Conservation (phyloP, 768 basidiomycete species). For the Lanmaoa rubissima region DNA sequence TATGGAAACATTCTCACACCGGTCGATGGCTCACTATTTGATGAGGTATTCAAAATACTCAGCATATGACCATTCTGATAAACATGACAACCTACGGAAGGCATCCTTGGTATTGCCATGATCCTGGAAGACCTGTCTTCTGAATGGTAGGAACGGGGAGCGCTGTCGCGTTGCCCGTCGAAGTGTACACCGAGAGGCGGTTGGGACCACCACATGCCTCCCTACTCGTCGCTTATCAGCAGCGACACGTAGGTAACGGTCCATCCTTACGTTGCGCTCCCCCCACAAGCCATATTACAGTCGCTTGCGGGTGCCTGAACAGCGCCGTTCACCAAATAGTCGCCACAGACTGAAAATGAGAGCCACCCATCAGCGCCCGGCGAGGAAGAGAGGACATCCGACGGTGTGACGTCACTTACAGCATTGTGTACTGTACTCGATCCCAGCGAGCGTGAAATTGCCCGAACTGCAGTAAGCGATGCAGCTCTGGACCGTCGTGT, state of each 20-base stretch:
- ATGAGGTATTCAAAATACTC: not conserved
- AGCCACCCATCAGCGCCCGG: not conserved
- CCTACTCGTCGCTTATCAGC: constrained; percentile 30
- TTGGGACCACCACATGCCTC: constrained; percentile 74
- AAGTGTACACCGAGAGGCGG: constrained; percentile 67
- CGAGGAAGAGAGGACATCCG: not conserved
- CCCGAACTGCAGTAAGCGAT: constrained; percentile 52
- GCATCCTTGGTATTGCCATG: constrained; percentile 68
- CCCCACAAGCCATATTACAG: constrained; percentile 76
- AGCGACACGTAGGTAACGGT: no score
- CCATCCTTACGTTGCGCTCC: constrained; percentile 50
- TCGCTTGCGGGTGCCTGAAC: constrained; percentile 43
- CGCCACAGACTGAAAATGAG: constrained; percentile 60
- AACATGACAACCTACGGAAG: constrained; percentile 44
- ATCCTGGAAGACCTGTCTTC: constrained; percentile 56
- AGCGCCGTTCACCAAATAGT: constrained; percentile 61
- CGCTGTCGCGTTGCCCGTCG: constrained; percentile 47
- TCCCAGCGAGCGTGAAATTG: constrained; percentile 65
- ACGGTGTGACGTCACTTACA: constrained; percentile 36
- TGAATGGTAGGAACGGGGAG: constrained; percentile 60
- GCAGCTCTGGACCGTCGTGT: constrained; percentile 62
- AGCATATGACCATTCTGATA: not conserved
- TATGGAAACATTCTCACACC: constrained; percentile 55
- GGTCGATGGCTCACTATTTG: constrained; percentile 45
- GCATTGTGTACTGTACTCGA: constrained; percentile 58